Conservation (phyloP, 2,329 filamentous ascomycete species). For the Xylaria sp. region DNA sequence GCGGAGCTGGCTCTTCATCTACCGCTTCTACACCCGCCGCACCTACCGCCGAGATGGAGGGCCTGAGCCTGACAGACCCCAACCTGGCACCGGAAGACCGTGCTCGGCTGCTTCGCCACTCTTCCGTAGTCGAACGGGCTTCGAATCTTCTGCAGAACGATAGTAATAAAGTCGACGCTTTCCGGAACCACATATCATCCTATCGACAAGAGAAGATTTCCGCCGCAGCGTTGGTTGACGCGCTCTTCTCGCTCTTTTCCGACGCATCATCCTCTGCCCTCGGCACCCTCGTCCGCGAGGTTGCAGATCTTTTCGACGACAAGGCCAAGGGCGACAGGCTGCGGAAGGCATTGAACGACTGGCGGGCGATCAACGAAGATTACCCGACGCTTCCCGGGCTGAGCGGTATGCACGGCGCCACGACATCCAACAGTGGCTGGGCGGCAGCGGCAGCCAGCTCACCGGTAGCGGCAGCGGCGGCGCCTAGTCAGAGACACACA, state of each 20-base stretch:
- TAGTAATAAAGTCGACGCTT: constrained; percentile 70
- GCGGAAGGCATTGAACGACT: constrained; percentile 88
- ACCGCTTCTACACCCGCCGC: constrained; percentile 27
- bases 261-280: constrained; percentile 79
- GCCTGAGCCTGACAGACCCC: constrained; percentile 54
- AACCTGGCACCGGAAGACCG: constrained; percentile 75
- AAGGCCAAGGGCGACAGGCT: constrained; percentile 71
- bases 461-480: constrained; percentile 40
- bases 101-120: constrained; percentile 77
- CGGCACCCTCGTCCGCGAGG: constrained; percentile 86
- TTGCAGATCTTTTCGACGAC: constrained; percentile 91
- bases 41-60: constrained; percentile 46
- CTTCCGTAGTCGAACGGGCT: constrained; percentile 83
- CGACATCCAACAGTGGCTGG: constrained; percentile 61
- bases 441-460: constrained; percentile 57
- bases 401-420: constrained; percentile 66
- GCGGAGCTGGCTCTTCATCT: constrained; percentile 28
- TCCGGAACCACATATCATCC: constrained; percentile 77
- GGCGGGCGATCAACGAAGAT: constrained; percentile 94
- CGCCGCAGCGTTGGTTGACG: constrained; percentile 78
- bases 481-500: constrained; percentile 51
- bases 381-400: constrained; percentile 86
- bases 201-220: constrained; percentile 72
- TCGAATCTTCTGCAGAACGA: constrained; percentile 80
- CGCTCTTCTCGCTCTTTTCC: constrained; percentile 81